Conservation (phyloP, 2,329 filamentous ascomycete species). For the Aspergillus ibericus region DNA sequence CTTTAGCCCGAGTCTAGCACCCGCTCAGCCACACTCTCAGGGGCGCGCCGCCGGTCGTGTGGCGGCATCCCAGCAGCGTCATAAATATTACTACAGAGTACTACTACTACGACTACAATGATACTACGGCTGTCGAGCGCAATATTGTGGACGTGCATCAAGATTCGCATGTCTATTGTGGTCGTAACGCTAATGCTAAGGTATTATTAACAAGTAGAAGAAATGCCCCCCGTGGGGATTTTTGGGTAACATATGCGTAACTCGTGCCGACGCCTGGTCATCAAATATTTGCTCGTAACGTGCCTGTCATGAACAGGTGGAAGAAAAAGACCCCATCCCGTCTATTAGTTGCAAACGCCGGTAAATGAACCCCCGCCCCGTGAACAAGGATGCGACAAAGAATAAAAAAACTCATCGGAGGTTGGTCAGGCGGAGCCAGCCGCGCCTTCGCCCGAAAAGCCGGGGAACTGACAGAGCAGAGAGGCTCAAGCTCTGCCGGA, state of each 20-base stretch:
- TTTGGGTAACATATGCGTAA: constrained; percentile 10
- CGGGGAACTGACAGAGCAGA: not conserved
- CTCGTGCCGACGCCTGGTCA: constrained; percentile 6
- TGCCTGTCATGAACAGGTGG: not conserved
- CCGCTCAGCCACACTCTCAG: not conserved
- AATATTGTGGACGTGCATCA: not conserved
- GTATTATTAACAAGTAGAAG: not conserved
- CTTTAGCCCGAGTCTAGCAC: no score
- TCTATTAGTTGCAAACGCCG: constrained; percentile 22
- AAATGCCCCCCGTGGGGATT: not conserved
- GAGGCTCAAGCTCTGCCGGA: not conserved
- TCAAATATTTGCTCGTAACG: constrained; percentile 9
- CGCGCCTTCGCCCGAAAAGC: not conserved
- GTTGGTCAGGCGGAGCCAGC: not conserved
- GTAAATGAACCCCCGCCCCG: not conserved
- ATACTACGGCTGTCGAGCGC: not conserved
- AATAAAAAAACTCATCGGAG: not conserved
- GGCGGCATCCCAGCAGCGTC: no score
- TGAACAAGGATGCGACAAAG: not conserved
- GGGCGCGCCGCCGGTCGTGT: not conserved
- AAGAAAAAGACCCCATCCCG: constrained; percentile 7
- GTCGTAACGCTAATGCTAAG: not conserved
- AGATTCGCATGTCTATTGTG: not conserved
- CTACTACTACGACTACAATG: no score
- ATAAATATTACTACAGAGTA: no score